A percentile compares a stretch with the other conserved stretches of the same genome.
phyloP scores from a whole-genome alignment of 768 basidiomycete genomes.

The Termitomyces sp. region DNA sequence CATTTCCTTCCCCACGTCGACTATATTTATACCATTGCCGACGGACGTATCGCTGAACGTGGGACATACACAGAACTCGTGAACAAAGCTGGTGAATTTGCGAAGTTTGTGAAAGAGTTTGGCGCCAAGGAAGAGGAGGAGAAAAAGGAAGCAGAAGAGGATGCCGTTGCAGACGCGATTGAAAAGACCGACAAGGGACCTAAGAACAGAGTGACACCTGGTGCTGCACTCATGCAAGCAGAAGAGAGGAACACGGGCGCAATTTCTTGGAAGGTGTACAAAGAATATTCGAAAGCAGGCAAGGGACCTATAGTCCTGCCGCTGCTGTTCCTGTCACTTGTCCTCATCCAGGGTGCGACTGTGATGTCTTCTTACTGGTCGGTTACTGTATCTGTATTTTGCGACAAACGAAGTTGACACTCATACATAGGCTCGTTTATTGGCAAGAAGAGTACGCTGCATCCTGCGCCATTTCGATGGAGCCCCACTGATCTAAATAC shows the following conservation, averaged over 20 bases:
- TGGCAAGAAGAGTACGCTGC: slow-evolving; percentile 67
- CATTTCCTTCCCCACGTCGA: slow-evolving; percentile 89
- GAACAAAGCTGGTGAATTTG: slow-evolving; percentile 60
- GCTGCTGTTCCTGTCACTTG: slow-evolving; percentile 56
- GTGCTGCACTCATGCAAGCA: slow-evolving; percentile 69
- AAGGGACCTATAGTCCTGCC: slow-evolving; percentile 67
- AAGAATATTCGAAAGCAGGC: slow-evolving; percentile 67
- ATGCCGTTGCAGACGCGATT: slow-evolving; percentile 33
- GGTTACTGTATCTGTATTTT: slow-evolving; percentile 18
- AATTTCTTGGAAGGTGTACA: slow-evolving; percentile 53
- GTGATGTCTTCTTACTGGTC: slow-evolving; percentile 78
- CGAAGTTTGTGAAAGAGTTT: slow-evolving; percentile 74
- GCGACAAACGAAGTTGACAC: neutral
- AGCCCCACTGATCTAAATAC: slow-evolving; percentile 9
- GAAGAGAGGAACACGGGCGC: slow-evolving; percentile 84
- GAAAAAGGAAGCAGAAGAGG: slow-evolving; percentile 45
- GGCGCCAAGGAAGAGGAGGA: slow-evolving; percentile 63
- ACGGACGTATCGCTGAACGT: slow-evolving; percentile 76
- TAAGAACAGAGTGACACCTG: slow-evolving; percentile 38
- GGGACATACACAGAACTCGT: slow-evolving; percentile 80
- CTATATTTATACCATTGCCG: slow-evolving; percentile 76
- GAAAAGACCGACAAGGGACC: slow-evolving; percentile 32
- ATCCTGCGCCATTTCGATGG: neutral
- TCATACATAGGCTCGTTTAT: slow-evolving; percentile 66
- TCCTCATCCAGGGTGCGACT: slow-evolving; percentile 65